phyloP scores from a whole-genome alignment of 2,329 filamentous ascomycete species.

The Piedraia hortae region DNA sequence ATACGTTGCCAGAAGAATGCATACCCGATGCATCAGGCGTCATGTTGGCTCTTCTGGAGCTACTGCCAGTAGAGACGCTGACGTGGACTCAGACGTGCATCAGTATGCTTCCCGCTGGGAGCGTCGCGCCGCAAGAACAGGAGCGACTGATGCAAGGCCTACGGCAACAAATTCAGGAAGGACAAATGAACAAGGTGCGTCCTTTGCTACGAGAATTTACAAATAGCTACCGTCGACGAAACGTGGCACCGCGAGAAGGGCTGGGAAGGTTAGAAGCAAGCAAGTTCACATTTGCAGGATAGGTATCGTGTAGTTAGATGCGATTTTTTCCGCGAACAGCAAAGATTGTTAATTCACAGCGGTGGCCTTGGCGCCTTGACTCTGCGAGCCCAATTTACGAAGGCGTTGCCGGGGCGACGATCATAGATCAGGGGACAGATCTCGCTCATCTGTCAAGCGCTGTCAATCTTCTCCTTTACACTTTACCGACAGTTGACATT shows the following conservation, averaged over 20 bases:
- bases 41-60: conserved; percentile 66
- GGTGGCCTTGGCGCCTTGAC: conserved; percentile 1
- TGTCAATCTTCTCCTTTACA: no score
- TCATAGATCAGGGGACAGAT: no score
- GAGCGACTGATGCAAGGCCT: conserved; percentile 60
- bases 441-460: no score
- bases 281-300: conserved; percentile 45
- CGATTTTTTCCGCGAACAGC: conserved; percentile 3
- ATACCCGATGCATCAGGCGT: conserved; percentile 85
- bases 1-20: conserved; percentile 85
- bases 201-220: conserved; percentile 86
- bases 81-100: conserved; percentile 66
- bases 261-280: conserved; percentile 65
- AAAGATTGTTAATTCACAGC: not conserved
- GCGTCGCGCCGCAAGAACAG: conserved; percentile 52
- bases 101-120: conserved; percentile 55
- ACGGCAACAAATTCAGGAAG: conserved; percentile 39
- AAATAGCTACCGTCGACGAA: conserved; percentile 71
- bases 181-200: conserved; percentile 52
- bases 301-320: not conserved
- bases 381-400: not conserved
- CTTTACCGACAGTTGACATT: no score
- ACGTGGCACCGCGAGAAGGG: conserved; percentile 83
- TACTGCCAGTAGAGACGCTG: conserved; percentile 54
- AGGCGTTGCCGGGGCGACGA: not conserved